Base-by-base conservation (phyloP, 1,139 yeast genomes). In the Saccharomyces hybrid region DNA sequence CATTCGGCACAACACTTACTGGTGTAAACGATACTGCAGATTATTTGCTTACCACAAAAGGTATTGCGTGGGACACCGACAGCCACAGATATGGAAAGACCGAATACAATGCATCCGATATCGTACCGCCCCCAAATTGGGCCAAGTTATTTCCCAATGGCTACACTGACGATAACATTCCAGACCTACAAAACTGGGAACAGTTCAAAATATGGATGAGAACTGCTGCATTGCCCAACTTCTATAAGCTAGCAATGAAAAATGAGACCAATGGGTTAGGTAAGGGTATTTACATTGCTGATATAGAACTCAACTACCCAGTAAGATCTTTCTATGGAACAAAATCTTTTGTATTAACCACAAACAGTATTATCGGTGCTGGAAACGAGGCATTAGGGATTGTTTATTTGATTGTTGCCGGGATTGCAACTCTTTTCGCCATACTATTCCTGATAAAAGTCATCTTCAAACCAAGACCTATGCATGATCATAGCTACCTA, bases 141-240 rank as follows among this genome's bases (percentile, higher is more conserved):
- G 74, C 75, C 57, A 83, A 86, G 65, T 73, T 63, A 73, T 93
- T 70, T 69, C 99, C 99, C 11, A 68, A 90, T 59, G 98, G 98
- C 0, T 93, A 93, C 73, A 89, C 85, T 20, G 85, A 81, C 26
- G 82, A 84, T 8, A 90, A 89, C 67, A 68, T 93, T 56, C 98
- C 98, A 4, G 93, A 93, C 68, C 74, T 88, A 51, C 76, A 84
- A 14, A 72, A 75, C 7, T 85, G 95, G 93, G 81, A 77, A 56
- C 89, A 88, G 64, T 84, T 93, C 68, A 98, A 93, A 72, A 90
- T 91, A 69, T 93, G 99, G 99, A 91, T 95, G 97, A 83, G 90
- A 64, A 85, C 97, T 2, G 86, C 97, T 3, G 99, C 93, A 0
- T 76, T 93, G 59, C 85, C 98, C 4, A 82, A 82, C 26, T 93